Evolutionary conservation across 1,284 basidiomycete species (phyloP).

Genomic region (Sporisorium sorghi): DNA sequence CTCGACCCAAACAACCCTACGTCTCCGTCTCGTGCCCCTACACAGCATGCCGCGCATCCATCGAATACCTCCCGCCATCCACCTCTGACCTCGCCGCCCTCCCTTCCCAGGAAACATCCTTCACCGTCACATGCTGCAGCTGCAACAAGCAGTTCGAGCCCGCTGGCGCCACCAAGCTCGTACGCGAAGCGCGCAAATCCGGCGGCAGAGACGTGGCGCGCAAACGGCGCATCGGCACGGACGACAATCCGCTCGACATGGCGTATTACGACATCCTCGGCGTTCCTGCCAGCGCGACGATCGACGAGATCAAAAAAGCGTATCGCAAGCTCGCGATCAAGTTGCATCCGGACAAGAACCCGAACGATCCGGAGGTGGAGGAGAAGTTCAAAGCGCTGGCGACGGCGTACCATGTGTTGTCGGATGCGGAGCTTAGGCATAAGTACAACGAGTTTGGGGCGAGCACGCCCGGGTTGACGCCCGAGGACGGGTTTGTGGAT

Average conservation of each 20-base stretch:
- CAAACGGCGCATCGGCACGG: slow-evolving; percentile 67
- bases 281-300: slow-evolving; percentile 79
- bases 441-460: slow-evolving; percentile 88
- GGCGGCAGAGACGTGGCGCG: slow-evolving; percentile 43
- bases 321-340: slow-evolving; percentile 95
- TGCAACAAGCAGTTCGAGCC: slow-evolving; percentile 67
- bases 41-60: slow-evolving; percentile 58
- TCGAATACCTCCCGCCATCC: slow-evolving; percentile 63
- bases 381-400: slow-evolving; percentile 74
- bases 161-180: slow-evolving; percentile 57
- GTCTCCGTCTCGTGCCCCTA: slow-evolving; percentile 62
- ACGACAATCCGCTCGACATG: slow-evolving; percentile 68
- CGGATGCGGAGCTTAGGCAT: slow-evolving; percentile 82
- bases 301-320: slow-evolving; percentile 92
- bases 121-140: slow-evolving; percentile 64
- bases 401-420: slow-evolving; percentile 78
- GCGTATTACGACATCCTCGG: slow-evolving; percentile 76
- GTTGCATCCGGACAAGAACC: slow-evolving; percentile 81
- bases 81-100: slow-evolving; percentile 40
- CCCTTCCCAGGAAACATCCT: slow-evolving; percentile 56
- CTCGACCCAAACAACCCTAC: slow-evolving; percentile 63
- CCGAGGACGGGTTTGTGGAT: slow-evolving; percentile 73
- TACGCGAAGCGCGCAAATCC: slow-evolving; percentile 58
- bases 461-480: slow-evolving; percentile 63
- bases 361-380: slow-evolving; percentile 88